Percentiles rank a stretch among this genome's conserved stretches.
Evolutionary conservation across 2,329 filamentous ascomycete genomes (phyloP).

Genomic region (Aaosphaeria arxii): DNA sequence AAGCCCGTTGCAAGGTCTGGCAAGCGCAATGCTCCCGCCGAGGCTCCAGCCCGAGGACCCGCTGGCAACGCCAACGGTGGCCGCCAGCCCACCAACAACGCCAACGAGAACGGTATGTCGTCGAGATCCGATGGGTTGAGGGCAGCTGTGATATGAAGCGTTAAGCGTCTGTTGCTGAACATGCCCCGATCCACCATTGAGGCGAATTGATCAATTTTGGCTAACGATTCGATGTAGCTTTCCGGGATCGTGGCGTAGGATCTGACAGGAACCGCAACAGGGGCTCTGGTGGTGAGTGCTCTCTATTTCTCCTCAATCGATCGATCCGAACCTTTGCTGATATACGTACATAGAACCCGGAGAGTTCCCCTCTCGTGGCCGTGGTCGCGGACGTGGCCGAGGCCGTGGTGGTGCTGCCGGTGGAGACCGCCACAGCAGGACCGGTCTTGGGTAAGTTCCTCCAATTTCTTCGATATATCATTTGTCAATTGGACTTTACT

Average conservation of each 20-base stretch:
- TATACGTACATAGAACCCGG: neutral
- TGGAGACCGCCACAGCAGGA: constrained; percentile 63
- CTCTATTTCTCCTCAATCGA: neutral
- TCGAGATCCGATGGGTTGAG: too few relatives aligned
- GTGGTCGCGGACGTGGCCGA: constrained; percentile 45
- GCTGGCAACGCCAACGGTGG: constrained; percentile 25
- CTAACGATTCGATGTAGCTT: constrained; percentile 56
- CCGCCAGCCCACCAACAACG: constrained; percentile 58
- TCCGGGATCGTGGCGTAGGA: constrained; percentile 84
- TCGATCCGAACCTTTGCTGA: neutral
- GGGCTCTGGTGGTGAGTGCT: constrained; percentile 35
- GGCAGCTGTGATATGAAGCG: neutral
- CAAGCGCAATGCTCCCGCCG: constrained; percentile 84
- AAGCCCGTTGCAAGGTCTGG: constrained; percentile 72
- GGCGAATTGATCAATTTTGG: neutral
- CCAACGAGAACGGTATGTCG: constrained; percentile 79
- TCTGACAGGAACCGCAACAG: constrained; percentile 78
- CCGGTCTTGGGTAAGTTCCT: constrained; percentile 54
- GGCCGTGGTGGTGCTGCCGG: constrained; percentile 40
- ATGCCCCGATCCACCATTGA: too few relatives aligned
- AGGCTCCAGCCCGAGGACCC: constrained; percentile 52
- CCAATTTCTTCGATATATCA: neutral
- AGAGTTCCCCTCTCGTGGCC: constrained; percentile 24
- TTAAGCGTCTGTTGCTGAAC: constrained; percentile 1
- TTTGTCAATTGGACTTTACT: constrained; percentile 12